phyloP scores from a whole-genome alignment of 345 rosid genomes.

The Brassica carinata region DNA sequence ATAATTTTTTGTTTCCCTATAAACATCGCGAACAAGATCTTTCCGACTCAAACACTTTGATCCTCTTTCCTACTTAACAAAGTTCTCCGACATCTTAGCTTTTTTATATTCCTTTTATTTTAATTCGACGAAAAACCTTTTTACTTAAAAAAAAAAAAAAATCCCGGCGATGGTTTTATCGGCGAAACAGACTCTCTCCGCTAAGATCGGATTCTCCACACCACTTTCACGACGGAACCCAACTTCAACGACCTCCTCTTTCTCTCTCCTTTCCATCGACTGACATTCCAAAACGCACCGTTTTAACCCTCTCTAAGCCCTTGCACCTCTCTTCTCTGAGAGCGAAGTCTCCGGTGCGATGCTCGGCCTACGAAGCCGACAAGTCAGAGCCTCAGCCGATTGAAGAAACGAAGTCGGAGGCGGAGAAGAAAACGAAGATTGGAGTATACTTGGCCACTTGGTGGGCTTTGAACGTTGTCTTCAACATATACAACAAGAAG shows the following conservation, averaged over 20 bases:
- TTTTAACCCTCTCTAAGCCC: constrained; percentile 59
- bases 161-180: constrained; percentile 36
- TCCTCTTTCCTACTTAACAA: background rate
- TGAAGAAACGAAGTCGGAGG: constrained; percentile 51
- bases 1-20: background rate
- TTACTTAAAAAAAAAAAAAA: too few species aligned
- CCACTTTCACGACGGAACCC: constrained; percentile 41
- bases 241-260: constrained; percentile 41
- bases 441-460: constrained; percentile 92
- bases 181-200: constrained; percentile 31
- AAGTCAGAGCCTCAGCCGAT: constrained; percentile 58
- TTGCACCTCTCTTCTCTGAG: constrained; percentile 53
- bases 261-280: constrained; percentile 42
- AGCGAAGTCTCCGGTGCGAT: constrained; percentile 44
- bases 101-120: background rate
- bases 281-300: constrained; percentile 27
- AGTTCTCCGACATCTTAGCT: background rate
- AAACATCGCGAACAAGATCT: constrained; percentile 2
- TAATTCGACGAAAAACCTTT: constrained; percentile 20
- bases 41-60: constrained; percentile 29
- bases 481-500: constrained; percentile 97
- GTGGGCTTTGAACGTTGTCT: constrained; percentile 98
- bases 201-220: constrained; percentile 50
- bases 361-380: constrained; percentile 89
- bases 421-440: constrained; percentile 64